Conservation (phyloP, 306 rosid species). For the Cucurbita maxima region DNA sequence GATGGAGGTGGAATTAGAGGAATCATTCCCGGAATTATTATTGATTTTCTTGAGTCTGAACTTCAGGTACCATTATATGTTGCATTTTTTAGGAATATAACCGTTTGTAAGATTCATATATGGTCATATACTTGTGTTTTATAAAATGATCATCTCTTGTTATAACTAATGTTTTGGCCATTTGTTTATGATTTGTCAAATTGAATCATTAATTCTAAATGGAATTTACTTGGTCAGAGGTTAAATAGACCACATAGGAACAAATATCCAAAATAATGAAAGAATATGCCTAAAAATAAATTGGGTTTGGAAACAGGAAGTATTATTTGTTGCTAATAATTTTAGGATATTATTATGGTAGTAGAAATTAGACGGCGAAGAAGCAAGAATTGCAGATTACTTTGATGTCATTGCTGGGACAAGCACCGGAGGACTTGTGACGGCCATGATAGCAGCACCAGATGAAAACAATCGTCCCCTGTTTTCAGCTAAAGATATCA, state of each 20-base stretch:
- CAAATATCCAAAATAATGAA: background rate
- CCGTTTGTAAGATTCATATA: background rate
- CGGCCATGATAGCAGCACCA: background rate
- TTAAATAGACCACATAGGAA: background rate
- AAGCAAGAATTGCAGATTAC: background rate
- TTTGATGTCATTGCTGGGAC: background rate
- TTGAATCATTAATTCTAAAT: too few species aligned
- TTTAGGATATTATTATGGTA: too few species aligned
- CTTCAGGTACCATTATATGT: constrained; percentile 34
- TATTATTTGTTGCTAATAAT: background rate
- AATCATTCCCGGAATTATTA: constrained; percentile 48
- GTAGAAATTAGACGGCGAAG: background rate
- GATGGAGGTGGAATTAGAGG: constrained; percentile 88
- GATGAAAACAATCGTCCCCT: background rate
- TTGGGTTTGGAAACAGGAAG: background rate
- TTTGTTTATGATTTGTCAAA: background rate
- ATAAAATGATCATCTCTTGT: background rate
- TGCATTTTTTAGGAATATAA: background rate
- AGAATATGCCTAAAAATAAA: background rate
- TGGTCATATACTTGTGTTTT: background rate
- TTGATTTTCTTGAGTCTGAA: constrained; percentile 42
- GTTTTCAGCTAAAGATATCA: background rate
- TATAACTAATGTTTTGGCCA: background rate
- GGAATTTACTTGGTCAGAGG: background rate
- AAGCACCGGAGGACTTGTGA: background rate